phyloP scores from a whole-genome alignment of 129 eudicot species.

The Centrapalus pauciflorus region DNA sequence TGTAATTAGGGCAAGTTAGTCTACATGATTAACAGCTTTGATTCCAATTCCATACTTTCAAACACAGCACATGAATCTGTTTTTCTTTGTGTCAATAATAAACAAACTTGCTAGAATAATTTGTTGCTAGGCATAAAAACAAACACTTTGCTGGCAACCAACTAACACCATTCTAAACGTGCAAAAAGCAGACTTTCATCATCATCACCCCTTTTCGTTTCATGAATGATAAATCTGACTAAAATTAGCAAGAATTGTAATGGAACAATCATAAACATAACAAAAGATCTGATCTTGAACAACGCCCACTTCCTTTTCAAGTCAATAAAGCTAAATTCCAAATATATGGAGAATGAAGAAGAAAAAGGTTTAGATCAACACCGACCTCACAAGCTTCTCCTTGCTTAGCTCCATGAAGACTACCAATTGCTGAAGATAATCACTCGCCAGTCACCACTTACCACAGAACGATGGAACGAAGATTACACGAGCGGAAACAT shows the following conservation, averaged over 20 bases:
- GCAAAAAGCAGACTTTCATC: constrained; percentile 10
- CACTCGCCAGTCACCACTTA: not conserved
- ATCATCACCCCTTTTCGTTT: not conserved
- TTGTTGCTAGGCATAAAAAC: constrained; percentile 21
- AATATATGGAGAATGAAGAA: constrained; percentile 6
- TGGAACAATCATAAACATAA: not conserved
- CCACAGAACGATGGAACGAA: constrained; percentile 2
- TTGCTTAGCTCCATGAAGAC: constrained; percentile 66
- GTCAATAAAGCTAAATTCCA: constrained; percentile 14
- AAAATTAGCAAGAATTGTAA: constrained; percentile 1
- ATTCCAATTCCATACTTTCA: not conserved
- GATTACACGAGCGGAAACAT: not conserved
- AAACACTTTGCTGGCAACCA: constrained; percentile 27
- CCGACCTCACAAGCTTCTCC: constrained; percentile 80
- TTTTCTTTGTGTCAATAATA: not conserved
- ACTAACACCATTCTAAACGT: constrained; percentile 10
- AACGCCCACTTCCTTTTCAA: constrained; percentile 1
- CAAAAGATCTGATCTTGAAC: constrained; percentile 23
- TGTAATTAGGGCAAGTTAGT: not conserved
- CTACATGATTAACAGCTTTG: not conserved
- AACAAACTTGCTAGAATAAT: not conserved
- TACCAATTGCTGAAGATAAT: not conserved
- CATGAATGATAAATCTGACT: constrained; percentile 10
- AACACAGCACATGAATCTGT: not conserved
- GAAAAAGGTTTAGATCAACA: not conserved